A percentile compares a stretch with the other conserved stretches of the same genome.
phyloP scores from a whole-genome alignment of 176 grass and related monocot genomes.

The Aegilops sharonensis region DNA sequence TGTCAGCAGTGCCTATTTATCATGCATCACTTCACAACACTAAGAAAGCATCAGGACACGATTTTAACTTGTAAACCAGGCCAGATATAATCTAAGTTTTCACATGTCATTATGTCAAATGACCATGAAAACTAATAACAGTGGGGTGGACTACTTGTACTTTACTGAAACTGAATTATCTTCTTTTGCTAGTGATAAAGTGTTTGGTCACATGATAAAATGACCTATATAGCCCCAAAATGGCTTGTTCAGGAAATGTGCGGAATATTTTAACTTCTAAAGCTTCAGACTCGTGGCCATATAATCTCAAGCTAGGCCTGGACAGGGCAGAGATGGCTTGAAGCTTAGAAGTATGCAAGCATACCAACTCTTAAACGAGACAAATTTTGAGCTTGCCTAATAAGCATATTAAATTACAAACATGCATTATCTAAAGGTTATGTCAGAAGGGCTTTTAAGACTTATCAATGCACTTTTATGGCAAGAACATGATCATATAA shows the following conservation, averaged over 20 bases:
- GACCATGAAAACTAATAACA: neutral
- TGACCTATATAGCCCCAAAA: neutral
- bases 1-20: neutral
- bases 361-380: neutral
- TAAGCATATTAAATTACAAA: neutral
- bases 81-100: neutral
- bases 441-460: neutral
- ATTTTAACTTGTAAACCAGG: constrained; percentile 8
- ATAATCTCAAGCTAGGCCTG: neutral
- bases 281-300: neutral
- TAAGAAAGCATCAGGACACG: neutral
- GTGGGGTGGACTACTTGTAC: neutral
- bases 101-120: neutral
- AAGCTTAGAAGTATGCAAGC: neutral
- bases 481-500: neutral
- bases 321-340: neutral
- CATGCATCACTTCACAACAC: neutral
- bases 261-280: neutral
- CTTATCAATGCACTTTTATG: neutral
- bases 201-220: neutral
- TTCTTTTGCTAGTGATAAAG: constrained; percentile 3
- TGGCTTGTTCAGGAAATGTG: neutral
- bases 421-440: neutral
- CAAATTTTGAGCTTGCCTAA: neutral
- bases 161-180: constrained; percentile 19